Evolutionary conservation across 371 early-diverging fungal genomes (phyloP).

Genomic region (Nematocida sp.): DNA sequence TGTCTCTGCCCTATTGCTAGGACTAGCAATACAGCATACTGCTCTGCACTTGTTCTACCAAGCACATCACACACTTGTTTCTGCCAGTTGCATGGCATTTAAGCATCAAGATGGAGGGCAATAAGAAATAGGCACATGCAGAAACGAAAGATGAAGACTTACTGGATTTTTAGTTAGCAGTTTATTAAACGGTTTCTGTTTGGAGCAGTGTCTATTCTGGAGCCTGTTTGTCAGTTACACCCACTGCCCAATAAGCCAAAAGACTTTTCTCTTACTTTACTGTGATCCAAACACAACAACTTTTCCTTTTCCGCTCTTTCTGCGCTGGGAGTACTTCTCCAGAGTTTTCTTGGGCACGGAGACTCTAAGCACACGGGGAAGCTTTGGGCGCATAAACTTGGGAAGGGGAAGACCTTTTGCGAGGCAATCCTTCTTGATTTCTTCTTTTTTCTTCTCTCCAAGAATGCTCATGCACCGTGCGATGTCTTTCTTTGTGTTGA

Average conservation of each 20-base stretch:
- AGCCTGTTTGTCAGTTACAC: too few relatives aligned
- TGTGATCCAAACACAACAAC: conserved; percentile 39
- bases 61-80: too few relatives aligned
- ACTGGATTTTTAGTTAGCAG: too few relatives aligned
- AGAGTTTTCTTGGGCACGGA: conserved; percentile 20
- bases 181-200: too few relatives aligned
- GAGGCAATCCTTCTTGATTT: conserved; percentile 39
- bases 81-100: too few relatives aligned
- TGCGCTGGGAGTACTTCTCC: conserved; percentile 26
- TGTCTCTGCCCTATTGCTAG: too few relatives aligned
- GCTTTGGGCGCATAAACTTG: conserved; percentile 38
- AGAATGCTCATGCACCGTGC: conserved; percentile 38
- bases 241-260: background rate
- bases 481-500: conserved; percentile 47
- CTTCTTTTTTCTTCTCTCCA: conserved; percentile 31
- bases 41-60: too few relatives aligned
- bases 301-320: conserved; percentile 2
- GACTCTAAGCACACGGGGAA: conserved; percentile 23
- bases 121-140: too few relatives aligned
- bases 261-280: background rate
- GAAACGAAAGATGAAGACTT: too few relatives aligned
- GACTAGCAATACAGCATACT: too few relatives aligned
- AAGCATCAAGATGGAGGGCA: too few relatives aligned
- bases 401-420: conserved; percentile 30
- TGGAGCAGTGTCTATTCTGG: too few relatives aligned